These are phyloP conservation scores for Penstemon davidsonii DNA, from an alignment of 257 asterid genomes.

Conservation along the genomic window DNA sequence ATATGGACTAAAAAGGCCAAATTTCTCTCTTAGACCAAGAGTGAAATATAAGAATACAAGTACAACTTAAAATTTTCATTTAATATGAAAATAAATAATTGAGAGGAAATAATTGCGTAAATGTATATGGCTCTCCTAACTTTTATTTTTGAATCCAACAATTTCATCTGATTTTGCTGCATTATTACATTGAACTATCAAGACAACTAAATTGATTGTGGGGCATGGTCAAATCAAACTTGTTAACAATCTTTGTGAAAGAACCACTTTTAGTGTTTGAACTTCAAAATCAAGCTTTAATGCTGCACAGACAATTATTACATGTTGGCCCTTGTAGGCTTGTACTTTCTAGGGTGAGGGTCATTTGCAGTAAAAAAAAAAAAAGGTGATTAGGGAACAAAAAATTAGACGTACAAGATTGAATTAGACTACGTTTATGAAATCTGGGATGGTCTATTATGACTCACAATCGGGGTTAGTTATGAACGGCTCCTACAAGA, in stretches of 20 bases:
- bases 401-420: no score
- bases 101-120: background rate
- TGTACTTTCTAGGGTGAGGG: conserved; percentile 9
- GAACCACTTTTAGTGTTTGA: conserved; percentile 22
- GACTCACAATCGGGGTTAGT: no score
- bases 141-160: conserved; percentile 1
- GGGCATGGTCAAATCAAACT: conserved; percentile 31
- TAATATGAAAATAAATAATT: background rate
- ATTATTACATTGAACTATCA: conserved; percentile 28
- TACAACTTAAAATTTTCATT: background rate
- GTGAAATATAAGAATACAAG: background rate
- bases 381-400: background rate
- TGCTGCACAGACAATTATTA: conserved; percentile 31
- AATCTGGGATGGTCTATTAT: no score
- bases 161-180: conserved; percentile 15
- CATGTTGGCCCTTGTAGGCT: conserved; percentile 21
- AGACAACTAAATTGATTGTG: conserved; percentile 32
- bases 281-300: conserved; percentile 30
- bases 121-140: background rate
- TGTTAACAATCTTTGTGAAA: conserved; percentile 25
- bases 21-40: background rate
- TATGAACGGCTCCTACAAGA: no score
- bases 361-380: background rate
- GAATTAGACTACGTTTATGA: no score
- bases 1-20: no score